Conservation (phyloP, 1,139 yeast species). For the Pichia sp. region DNA sequence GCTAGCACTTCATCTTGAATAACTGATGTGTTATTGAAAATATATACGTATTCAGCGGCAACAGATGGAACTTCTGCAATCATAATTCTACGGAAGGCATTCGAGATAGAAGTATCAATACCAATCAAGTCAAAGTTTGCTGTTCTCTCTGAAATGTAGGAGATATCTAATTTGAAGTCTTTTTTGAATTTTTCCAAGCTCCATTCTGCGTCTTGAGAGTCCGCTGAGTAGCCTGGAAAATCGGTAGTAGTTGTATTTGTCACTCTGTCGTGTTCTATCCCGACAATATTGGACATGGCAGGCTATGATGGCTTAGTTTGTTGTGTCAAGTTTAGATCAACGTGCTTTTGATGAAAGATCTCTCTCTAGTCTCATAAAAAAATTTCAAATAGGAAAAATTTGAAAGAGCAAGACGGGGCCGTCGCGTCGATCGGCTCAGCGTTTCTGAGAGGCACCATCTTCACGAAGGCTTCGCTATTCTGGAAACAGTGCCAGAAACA, state of each 20-base stretch:
- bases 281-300: slow-evolving; percentile 54
- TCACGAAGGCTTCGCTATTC: too few species aligned
- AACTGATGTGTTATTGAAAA: slow-evolving; percentile 91
- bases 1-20: slow-evolving; percentile 96
- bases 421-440: too few species aligned
- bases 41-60: slow-evolving; percentile 86
- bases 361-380: background rate
- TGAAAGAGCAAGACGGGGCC: too few species aligned
- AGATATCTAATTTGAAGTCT: slow-evolving; percentile 61
- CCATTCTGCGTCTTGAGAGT: slow-evolving; percentile 66
- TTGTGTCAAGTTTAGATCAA: too few species aligned
- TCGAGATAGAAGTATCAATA: slow-evolving; percentile 86
- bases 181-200: slow-evolving; percentile 72
- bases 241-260: slow-evolving; percentile 82
- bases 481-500: too few species aligned
- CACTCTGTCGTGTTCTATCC: slow-evolving; percentile 86
- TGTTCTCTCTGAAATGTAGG: slow-evolving; percentile 55
- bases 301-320: background rate
- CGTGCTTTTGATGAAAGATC: too few species aligned
- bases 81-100: slow-evolving; percentile 96
- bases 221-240: slow-evolving; percentile 67
- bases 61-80: slow-evolving; percentile 93
- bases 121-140: slow-evolving; percentile 85
- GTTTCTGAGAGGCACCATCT: too few species aligned
- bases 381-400: background rate